Base-by-base conservation (phyloP, 768 basidiomycete genomes). In the Boletellus sp. region DNA sequence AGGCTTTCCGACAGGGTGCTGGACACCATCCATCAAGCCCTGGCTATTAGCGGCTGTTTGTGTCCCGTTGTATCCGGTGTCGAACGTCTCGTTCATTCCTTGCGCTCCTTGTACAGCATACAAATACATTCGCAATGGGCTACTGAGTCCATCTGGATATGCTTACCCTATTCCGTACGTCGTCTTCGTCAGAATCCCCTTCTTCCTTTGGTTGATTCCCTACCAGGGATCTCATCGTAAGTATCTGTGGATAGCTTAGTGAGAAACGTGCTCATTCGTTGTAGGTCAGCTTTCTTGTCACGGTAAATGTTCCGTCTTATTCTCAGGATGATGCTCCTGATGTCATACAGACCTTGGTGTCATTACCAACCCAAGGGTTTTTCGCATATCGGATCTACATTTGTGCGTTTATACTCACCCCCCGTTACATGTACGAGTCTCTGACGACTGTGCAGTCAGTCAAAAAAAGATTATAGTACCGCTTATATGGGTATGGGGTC, bases 331-430 rank as follows among this genome's bases (percentile, higher is more conserved):
- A 20, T 11, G 28, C 15, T 1, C 1, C 7, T 57, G 19, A 60
- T 43, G 28, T 31, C 13, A 20, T 38, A 6, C 15, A 59, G 57
- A 20, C 6, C 2, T 5, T 52, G 17, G 43, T 47, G 20, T 9
- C 58, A 3, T 19, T 45, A 16, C 19, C 15, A 17, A 37, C 50
- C 0, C 57, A 60, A 31, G 53, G 50, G 0, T 59, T 38, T 36
- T 51, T 59, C 28, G 37, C 60, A 11, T 22, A 56, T 26, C 53
- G 57, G 40, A 38, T 59, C 37, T 59, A 60, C 1, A 0, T 22
- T 19, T 48, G 57, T 59, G 26, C 19, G 57, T 55, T 6, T 32
- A 11, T 2, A 3, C 3, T 11, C 17, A 2, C 19, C 1, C n/a
- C 10, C 20, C 16, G 1, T 16, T 11, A 4, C 32, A n/a, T 43